Base-by-base conservation (phyloP, 352 stramenopile genomes). In the Lagenidium sp. region DNA sequence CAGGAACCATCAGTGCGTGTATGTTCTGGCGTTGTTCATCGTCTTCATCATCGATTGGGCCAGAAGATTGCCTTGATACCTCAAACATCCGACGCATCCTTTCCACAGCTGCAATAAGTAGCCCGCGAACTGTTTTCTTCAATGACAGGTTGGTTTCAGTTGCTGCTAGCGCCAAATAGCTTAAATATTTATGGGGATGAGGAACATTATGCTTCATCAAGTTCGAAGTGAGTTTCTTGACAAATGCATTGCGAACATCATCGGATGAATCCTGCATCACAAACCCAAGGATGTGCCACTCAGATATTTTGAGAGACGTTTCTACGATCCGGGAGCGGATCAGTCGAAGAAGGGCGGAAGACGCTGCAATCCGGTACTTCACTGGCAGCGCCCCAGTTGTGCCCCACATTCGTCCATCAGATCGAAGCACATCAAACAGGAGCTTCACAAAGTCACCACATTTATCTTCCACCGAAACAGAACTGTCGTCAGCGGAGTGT, bases 261-360 rank as follows among this genome's bases (percentile, higher is more conserved):
- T 87, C 71, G 28, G 59, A 72, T 1, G 77, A 73, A 39, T 94
- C 82, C 53, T 85, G 71, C 41, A 92, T 65, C 2, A 67, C 73
- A 16, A 83, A 84, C 4, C 77, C 77, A 4, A 94, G 67, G 26
- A 85, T 48, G 29, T 92, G 82, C 82, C 82, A 94, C 24, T 94
- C 63, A 1, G 68, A 53, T 4, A 86, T 44, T 0, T 48, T 63
- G 0, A 90, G 26, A 4, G 57, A 64, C 5, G 46, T 57, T 38
- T 94, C 82, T 4, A 90, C 57, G 2, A 49, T 51, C 19, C 57
- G 44, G n/a, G 68, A 65, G 4, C 77, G 74, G 44, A 82, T 63
- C 4, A 92, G 29, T 35, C 85, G 86, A 5, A 94, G 50, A 28
- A 92, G 45, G 22, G 63, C 62, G 24, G 55, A 75, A 2, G 76